Conservation (phyloP, 495 filamentous ascomycete species). For the Talaromyces wortmannii region DNA sequence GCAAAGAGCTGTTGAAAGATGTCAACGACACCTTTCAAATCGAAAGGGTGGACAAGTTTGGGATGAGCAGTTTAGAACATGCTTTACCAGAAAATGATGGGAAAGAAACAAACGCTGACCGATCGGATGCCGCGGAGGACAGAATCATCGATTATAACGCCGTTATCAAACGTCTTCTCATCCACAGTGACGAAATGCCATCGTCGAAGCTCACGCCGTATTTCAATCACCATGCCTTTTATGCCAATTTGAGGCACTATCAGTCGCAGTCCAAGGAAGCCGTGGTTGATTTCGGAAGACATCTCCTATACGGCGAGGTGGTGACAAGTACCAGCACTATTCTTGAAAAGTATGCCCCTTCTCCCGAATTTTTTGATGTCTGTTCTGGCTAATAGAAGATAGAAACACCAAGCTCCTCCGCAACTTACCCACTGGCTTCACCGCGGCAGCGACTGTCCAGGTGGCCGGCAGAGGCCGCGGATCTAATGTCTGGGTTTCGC, state of each 20-base stretch:
- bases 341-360: conserved; percentile 70
- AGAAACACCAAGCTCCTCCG: conserved; percentile 75
- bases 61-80: conserved; percentile 46
- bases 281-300: conserved; percentile 63
- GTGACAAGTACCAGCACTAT: conserved; percentile 92
- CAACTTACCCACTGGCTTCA: conserved; percentile 73
- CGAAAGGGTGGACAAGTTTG: conserved; percentile 55
- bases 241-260: conserved; percentile 62
- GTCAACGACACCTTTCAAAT: conserved; percentile 84
- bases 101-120: conserved; percentile 19
- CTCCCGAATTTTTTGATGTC: background rate
- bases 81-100: conserved; percentile 28
- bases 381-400: conserved; percentile 9
- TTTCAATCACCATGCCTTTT: conserved; percentile 82
- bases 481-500: conserved; percentile 91
- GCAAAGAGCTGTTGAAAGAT: conserved; percentile 70
- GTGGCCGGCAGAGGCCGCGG: conserved; percentile 88
- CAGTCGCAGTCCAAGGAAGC: conserved; percentile 45
- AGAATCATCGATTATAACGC: conserved; percentile 65
- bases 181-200: conserved; percentile 59
- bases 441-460: conserved; percentile 86
- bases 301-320: conserved; percentile 83
- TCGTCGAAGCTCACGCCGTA: conserved; percentile 71
- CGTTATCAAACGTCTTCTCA: conserved; percentile 64
- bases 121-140: conserved; percentile 10